Conservation (phyloP, 139 green algal species). For the Trebouxia sp. region DNA sequence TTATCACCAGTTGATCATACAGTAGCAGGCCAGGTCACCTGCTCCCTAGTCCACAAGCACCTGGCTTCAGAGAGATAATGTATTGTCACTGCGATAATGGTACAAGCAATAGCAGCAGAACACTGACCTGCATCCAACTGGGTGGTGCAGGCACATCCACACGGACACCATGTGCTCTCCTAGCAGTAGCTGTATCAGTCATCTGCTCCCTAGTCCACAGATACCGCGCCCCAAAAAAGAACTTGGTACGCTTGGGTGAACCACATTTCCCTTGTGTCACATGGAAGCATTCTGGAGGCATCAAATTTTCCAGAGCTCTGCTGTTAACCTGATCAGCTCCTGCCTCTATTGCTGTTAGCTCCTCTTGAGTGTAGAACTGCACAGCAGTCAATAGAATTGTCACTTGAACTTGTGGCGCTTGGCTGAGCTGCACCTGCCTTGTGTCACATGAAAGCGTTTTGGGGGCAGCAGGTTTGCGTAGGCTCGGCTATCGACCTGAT, state of each 20-base stretch:
- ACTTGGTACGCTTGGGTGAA: slow-evolving; percentile 68
- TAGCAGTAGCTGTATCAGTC: slow-evolving; percentile 27
- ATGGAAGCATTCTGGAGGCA: slow-evolving; percentile 62
- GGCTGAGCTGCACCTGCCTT: too few relatives aligned
- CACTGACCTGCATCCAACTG: slow-evolving; percentile 49
- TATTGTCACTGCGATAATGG: not conserved
- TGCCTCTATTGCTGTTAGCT: slow-evolving; percentile 59
- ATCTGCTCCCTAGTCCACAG: slow-evolving; percentile 76
- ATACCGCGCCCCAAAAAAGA: slow-evolving; percentile 71
- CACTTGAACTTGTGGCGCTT: too few relatives aligned
- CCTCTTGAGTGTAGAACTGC: slow-evolving; percentile 42
- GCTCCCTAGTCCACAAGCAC: slow-evolving; percentile 76
- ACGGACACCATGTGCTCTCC: slow-evolving; percentile 57
- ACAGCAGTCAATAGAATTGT: too few relatives aligned
- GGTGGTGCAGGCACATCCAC: slow-evolving; percentile 61
- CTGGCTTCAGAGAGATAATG: not conserved
- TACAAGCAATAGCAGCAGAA: not conserved
- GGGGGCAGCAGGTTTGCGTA: too few relatives aligned
- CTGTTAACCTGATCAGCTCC: slow-evolving; percentile 44
- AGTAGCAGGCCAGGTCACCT: slow-evolving; percentile 41
- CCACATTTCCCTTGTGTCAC: slow-evolving; percentile 38
- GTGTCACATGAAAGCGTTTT: too few relatives aligned
- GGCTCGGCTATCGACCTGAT: too few relatives aligned
- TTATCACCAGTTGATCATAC: too few relatives aligned
- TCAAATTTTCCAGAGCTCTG: slow-evolving; percentile 12